These are phyloP conservation scores for Primulina tabacum DNA, from an alignment of 257 asterid species.

Conservation along the genomic window DNA sequence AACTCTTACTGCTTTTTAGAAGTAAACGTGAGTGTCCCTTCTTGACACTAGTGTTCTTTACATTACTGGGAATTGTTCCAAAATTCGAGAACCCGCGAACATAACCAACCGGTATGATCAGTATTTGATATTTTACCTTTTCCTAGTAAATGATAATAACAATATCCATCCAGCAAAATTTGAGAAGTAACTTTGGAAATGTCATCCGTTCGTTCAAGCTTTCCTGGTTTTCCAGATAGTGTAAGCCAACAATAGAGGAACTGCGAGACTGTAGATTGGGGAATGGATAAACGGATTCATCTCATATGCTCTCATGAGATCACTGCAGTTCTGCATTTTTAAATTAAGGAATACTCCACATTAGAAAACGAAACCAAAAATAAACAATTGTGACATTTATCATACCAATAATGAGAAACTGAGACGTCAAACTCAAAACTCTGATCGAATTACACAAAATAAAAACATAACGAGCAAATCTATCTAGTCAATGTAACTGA, in stretches of 20 bases:
- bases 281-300: conserved; percentile 77
- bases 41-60: neutral
- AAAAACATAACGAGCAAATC: too few species aligned
- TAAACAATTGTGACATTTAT: neutral
- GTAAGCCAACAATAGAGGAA: conserved; percentile 69
- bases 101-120: neutral
- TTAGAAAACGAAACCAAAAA: conserved; percentile 16
- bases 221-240: conserved; percentile 61
- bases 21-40: neutral
- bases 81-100: neutral
- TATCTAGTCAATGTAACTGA: neutral
- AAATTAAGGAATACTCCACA: conserved; percentile 1
- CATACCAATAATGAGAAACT: too few species aligned
- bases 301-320: conserved; percentile 73
- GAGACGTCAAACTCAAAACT: neutral
- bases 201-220: conserved; percentile 13
- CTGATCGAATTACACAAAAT: neutral
- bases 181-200: neutral
- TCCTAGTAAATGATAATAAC: too few species aligned
- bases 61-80: neutral
- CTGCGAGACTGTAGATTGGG: conserved; percentile 58
- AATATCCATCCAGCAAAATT: neutral
- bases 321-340: conserved; percentile 63
- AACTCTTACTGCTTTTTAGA: too few species aligned
- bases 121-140: neutral